Percentiles rank a stretch among this genome's conserved stretches.
Evolutionary conservation across 2,329 filamentous ascomycete genomes (phyloP).

Genomic region (Didymella pomorum): DNA sequence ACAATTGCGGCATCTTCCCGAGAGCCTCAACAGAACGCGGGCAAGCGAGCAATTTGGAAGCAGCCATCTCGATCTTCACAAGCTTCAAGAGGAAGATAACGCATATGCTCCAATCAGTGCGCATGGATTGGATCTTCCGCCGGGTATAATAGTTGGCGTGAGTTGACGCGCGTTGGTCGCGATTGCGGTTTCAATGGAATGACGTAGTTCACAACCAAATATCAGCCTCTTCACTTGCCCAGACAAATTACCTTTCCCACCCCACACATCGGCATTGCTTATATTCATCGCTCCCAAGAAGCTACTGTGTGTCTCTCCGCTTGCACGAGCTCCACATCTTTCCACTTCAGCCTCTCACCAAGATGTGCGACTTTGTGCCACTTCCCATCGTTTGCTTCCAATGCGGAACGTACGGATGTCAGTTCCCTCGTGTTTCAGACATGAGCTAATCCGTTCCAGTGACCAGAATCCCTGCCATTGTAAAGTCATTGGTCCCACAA

Average conservation of each 20-base stretch:
- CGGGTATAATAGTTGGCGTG: conserved; percentile 8
- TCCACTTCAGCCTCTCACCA: neutral
- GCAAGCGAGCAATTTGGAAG: neutral
- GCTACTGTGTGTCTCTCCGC: neutral
- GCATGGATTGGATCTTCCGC: neutral
- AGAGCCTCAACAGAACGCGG: conserved; percentile 3
- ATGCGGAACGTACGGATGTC: conserved; percentile 54
- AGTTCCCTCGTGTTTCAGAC: neutral
- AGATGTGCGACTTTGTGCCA: conserved; percentile 52
- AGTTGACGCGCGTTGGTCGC: conserved; percentile 13
- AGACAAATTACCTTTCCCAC: conserved; percentile 1
- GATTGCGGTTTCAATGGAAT: conserved; percentile 2
- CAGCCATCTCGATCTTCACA: neutral
- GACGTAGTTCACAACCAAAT: conserved; percentile 11
- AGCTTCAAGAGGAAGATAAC: neutral
- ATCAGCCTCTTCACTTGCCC: conserved; percentile 15
- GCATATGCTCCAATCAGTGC: neutral
- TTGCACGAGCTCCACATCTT: neutral
- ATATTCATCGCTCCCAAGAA: neutral
- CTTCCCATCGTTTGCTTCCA: conserved; percentile 63
- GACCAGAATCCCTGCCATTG: conserved; percentile 66
- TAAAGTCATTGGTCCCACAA: conserved; percentile 64
- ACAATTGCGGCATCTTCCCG: conserved; percentile 1
- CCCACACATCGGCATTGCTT: neutral
- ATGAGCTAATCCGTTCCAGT: conserved; percentile 44